Base-by-base conservation (phyloP, 257 asterid species). In the Eucommia ulmoides region DNA sequence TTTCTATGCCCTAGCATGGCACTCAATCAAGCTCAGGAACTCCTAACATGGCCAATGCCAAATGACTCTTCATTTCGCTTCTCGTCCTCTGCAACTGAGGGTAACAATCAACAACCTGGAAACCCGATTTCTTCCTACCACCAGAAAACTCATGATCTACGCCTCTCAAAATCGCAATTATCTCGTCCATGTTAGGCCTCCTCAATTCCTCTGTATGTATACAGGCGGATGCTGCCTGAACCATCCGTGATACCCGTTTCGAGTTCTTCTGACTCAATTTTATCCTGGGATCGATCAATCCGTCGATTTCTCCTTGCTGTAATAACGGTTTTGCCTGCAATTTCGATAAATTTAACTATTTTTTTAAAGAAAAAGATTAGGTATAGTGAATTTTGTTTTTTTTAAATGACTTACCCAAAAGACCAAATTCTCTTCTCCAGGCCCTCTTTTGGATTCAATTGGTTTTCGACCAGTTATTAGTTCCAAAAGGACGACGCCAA, bases 31-130 rank as follows among this genome's bases (percentile, higher is more conserved):
- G 65, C 53, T 91, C 96, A 1, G 73, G 11, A 21, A 81, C 89
- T 48, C 93, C 99, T 7, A 79, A 66, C 99, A 91, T 86, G 45
- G 99, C 99, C 68, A 91, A 56, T 14, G 96, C 87, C 23, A 86
- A 77, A 63, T 91, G 95, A 68, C 71, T 72, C 51, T 64, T 81
- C 87, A 77, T 81, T 64, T 89, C 94, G 54, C 82, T 89, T 60
- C 67, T 80, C 0, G 84, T 73, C 60, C 62, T 76, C 46, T 70
- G 78, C 72, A 69, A 55, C 22, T 72, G 87, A 4, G 74, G 47
- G 59, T 58, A 41, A 41, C 56, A 47, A 15, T 75, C 93, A 6
- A 23, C 23, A 41, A 65, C 53, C 25, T 45, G 23, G 33, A 69
- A 57, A 19, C 47, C 62, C 22, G 63, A 22, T 66, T 69, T 83